Conservation (phyloP, 2,329 filamentous ascomycete genomes). For the Arthrinium phaeospermum region DNA sequence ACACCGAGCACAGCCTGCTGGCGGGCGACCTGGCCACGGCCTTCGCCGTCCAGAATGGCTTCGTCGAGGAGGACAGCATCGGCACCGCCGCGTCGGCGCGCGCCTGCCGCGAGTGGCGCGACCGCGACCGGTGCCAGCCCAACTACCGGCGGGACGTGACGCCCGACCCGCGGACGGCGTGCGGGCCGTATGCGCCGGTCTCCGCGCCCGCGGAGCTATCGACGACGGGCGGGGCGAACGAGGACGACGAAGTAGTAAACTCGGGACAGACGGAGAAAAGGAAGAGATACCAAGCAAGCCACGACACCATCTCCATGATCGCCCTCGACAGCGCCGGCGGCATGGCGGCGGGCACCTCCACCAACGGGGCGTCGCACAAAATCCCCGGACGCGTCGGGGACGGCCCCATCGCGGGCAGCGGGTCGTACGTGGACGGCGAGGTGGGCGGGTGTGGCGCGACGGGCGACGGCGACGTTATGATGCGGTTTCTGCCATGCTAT, state of each 20-base stretch:
- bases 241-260: not conserved
- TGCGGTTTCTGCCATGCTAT: constrained; percentile 63
- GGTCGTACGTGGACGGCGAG: constrained; percentile 60
- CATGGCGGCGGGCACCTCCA: constrained; percentile 62
- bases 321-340: constrained; percentile 48
- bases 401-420: constrained; percentile 59
- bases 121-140: constrained; percentile 47
- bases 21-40: constrained; percentile 58
- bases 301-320: constrained; percentile 62
- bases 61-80: constrained; percentile 47
- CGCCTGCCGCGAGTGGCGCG: constrained; percentile 51
- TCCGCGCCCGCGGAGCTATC: constrained; percentile 26
- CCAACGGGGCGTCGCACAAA: constrained; percentile 60
- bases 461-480: constrained; percentile 63
- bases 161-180: constrained; percentile 48
- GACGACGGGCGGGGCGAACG: too few relatives aligned
- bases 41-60: constrained; percentile 60
- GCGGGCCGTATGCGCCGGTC: constrained; percentile 54
- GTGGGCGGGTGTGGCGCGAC: constrained; percentile 62
- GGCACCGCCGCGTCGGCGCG: constrained; percentile 46
- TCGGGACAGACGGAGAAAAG: not conserved
- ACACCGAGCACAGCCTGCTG: constrained; percentile 57
- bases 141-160: constrained; percentile 56
- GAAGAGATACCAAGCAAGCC: constrained; percentile 32
- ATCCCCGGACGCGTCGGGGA: constrained; percentile 62